A percentile compares a stretch with the other conserved stretches of the same genome.
These are phyloP conservation scores for Gnomoniopsis sp. DNA, from an alignment of 2,329 filamentous ascomycete genomes.

Conservation along the genomic window DNA sequence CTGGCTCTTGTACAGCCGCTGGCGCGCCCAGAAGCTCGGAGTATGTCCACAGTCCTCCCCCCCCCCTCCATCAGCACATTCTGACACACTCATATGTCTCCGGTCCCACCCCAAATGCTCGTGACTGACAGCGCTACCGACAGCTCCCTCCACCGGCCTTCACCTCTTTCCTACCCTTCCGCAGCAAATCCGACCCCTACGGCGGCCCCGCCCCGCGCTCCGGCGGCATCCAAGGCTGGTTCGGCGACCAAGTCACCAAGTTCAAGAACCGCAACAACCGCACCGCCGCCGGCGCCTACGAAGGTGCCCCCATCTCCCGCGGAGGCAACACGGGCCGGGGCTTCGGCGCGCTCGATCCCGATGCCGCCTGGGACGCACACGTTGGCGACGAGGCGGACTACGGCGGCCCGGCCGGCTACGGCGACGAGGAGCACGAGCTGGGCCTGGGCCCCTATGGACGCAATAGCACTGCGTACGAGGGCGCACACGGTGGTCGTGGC, in stretches of 20 bases:
- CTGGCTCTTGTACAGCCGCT: slow-evolving; percentile 70
- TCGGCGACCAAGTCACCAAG: slow-evolving; percentile 62
- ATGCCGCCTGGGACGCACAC: slow-evolving; percentile 81
- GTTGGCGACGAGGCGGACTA: slow-evolving; percentile 70
- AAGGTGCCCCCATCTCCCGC: slow-evolving; percentile 45
- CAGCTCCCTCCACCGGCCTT: slow-evolving; percentile 68
- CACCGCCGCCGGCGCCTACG: slow-evolving; percentile 69
- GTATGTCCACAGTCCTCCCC: slow-evolving; percentile 38
- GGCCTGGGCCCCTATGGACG: slow-evolving; percentile 41
- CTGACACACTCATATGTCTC: background rate
- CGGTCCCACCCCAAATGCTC: background rate
- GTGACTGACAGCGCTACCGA: background rate
- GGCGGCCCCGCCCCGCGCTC: slow-evolving; percentile 45
- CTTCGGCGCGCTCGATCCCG: slow-evolving; percentile 70
- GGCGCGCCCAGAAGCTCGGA: slow-evolving; percentile 70
- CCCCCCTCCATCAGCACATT: background rate
- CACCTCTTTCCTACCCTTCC: slow-evolving; percentile 70
- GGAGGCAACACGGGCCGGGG: slow-evolving; percentile 43
- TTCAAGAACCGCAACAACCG: slow-evolving; percentile 65
- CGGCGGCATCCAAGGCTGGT: slow-evolving; percentile 68
- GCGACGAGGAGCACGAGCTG: slow-evolving; percentile 76
- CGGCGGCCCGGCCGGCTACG: slow-evolving; percentile 59
- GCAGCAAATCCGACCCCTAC: slow-evolving; percentile 43
- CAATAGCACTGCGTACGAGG: slow-evolving; percentile 33
- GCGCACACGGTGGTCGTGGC: slow-evolving; percentile 33